A percentile compares a stretch with the other conserved stretches of the same genome.
Conservation (phyloP, 106 monocot species). For the Ottelia alismoides region DNA sequence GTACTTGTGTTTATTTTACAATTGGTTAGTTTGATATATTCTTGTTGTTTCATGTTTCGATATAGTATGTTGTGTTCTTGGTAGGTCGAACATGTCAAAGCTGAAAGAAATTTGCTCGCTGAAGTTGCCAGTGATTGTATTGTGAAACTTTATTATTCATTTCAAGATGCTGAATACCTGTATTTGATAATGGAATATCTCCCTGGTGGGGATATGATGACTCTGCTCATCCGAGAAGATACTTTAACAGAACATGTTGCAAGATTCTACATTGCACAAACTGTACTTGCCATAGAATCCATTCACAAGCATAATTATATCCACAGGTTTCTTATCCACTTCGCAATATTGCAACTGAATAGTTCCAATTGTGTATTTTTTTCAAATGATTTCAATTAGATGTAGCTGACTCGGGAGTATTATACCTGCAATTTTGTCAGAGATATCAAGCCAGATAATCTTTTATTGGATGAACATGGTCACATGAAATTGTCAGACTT, state of each 20-base stretch:
- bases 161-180: conserved; percentile 93
- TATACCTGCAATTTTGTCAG: too few relatives aligned
- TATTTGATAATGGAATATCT: conserved; percentile 96
- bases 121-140: conserved; percentile 98
- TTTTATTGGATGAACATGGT: conserved; percentile 89
- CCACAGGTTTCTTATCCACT: too few relatives aligned
- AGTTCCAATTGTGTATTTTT: too few relatives aligned
- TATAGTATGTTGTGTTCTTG: too few relatives aligned
- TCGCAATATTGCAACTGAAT: too few relatives aligned
- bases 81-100: conserved; percentile 91
- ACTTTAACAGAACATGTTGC: conserved; percentile 91
- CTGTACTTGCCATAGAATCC: conserved; percentile 90
- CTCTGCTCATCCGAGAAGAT: conserved; percentile 92
- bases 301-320: conserved; percentile 97
- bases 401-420: too few relatives aligned
- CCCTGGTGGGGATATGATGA: conserved; percentile 99
- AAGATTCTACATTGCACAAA: conserved; percentile 93
- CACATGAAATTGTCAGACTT: conserved; percentile 99
- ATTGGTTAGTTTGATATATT: too few relatives aligned
- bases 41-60: too few relatives aligned
- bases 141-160: conserved; percentile 97
- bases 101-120: conserved; percentile 94
- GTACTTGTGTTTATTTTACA: too few relatives aligned
- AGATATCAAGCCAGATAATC: conserved; percentile 99
- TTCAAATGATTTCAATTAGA: too few relatives aligned